Evolutionary conservation across 1,139 yeast species (phyloP).

Genomic region (Geotrichum fermentans): DNA sequence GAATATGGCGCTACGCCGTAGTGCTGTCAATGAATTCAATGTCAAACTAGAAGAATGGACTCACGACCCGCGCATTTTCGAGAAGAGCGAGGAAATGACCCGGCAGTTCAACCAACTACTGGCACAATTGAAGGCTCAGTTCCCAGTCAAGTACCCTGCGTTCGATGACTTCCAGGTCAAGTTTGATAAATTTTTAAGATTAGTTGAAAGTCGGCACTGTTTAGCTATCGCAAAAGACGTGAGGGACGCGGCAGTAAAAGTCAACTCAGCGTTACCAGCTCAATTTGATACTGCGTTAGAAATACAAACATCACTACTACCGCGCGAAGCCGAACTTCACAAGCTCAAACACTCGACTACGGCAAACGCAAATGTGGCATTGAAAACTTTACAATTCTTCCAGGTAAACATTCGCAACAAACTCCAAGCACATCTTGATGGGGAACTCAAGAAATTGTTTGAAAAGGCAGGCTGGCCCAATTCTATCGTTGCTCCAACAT

Average conservation of each 20-base stretch:
- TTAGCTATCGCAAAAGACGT: conserved; percentile 5
- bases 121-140: conserved; percentile 2
- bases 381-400: conserved; percentile 12
- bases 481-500: conserved; percentile 3
- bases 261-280: not conserved
- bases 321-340: conserved; percentile 2
- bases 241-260: conserved; percentile 1
- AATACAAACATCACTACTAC: not conserved
- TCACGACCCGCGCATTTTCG: conserved; percentile 1
- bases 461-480: conserved; percentile 17
- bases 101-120: not conserved
- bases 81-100: conserved; percentile 3
- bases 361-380: conserved; percentile 7
- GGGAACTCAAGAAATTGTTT: conserved; percentile 1
- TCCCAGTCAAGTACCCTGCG: not conserved
- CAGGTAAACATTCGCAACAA: conserved; percentile 1
- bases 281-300: conserved; percentile 10
- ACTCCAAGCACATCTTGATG: conserved; percentile 8
- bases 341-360: not conserved
- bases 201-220: conserved; percentile 6
- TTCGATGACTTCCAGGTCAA: not conserved
- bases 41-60: conserved; percentile 6
- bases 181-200: conserved; percentile 1
- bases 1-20: not conserved
- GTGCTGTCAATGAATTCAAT: conserved; percentile 2